Base-by-base conservation (phyloP, 805 yeast species). In the Zygoascus ofunaensis region DNA sequence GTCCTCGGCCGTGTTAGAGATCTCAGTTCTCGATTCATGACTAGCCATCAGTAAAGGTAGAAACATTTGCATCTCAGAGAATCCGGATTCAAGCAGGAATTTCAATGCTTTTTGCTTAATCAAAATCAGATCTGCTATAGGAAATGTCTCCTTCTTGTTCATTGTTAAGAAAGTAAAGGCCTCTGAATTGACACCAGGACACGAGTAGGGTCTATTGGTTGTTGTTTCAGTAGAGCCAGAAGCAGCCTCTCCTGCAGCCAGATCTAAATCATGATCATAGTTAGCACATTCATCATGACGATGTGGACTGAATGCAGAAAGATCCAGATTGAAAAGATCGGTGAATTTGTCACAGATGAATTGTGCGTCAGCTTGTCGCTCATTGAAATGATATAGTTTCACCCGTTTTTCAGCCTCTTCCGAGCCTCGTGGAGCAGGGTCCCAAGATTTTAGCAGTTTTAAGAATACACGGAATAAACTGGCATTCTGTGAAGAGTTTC, bases 131-230 rank as follows among this genome's bases (percentile, higher is more conserved):
- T 37, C 41, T 10, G 41, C 19, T 10, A 66, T 63, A 43, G 74
- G 74, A 55, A 74, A 79, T 0, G 73, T 60, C 0, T 79, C 74
- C 22, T 89, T 90, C 2, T 90, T 86, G 49, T 75, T 75, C 43
- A 70, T 71, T 0, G 86, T 80, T 52, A 86, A 76, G 52, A 80
- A 85, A 0, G 74, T 58, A 17, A 74, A 71, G 35, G 82, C 87
- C 0, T 57, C 57, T 0, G 68, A 59, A 12, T 80, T 66, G 42
- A 87, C 62, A 0, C 95, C 95, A 0, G 90, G 87, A 46, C 77
- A 70, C 2, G 69, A 58, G 45, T n/a, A 32, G 20, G 33, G 7
- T 4, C 10, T 3, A n/a, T 33, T 32, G 15, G 33, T 3, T 8
- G 4, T 4, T 17, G 18, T 23, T 21, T 4, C 37, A 8, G 32